These are phyloP conservation scores for Zizania latifolia DNA, from an alignment of 176 grass and related monocot genomes.

Conservation along the genomic window DNA sequence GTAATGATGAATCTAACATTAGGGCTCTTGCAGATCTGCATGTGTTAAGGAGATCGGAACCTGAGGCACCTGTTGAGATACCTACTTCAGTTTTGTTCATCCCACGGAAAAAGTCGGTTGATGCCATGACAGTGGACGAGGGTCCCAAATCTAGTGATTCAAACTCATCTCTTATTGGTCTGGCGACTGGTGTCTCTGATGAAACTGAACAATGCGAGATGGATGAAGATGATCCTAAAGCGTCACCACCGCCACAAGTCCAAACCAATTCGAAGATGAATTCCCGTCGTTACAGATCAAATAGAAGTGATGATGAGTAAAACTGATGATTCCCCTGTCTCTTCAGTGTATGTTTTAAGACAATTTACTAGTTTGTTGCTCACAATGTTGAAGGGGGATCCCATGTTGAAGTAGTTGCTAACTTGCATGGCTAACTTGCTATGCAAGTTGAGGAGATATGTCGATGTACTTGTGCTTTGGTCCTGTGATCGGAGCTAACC, in stretches of 20 bases:
- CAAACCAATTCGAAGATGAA: slow-evolving; percentile 25
- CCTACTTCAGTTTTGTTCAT: slow-evolving; percentile 65
- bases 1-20: slow-evolving; percentile 56
- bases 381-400: too few relatives aligned
- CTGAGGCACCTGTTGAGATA: slow-evolving; percentile 48
- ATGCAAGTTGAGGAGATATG: slow-evolving; percentile 9
- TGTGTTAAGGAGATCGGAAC: slow-evolving; percentile 51
- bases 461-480: slow-evolving; percentile 24
- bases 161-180: slow-evolving; percentile 30
- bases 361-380: too few relatives aligned
- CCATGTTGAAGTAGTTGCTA: neutral
- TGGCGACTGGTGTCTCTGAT: slow-evolving; percentile 35
- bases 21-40: slow-evolving; percentile 69
- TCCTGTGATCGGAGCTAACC: slow-evolving; percentile 32
- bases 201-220: slow-evolving; percentile 59
- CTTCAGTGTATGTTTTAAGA: slow-evolving; percentile 13
- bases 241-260: neutral
- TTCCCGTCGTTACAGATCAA: slow-evolving; percentile 42
- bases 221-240: slow-evolving; percentile 61
- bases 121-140: slow-evolving; percentile 70
- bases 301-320: slow-evolving; percentile 33
- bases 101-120: slow-evolving; percentile 62
- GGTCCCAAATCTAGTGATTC: slow-evolving; percentile 20
- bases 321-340: neutral
- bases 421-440: too few relatives aligned